Evolutionary conservation across 2,329 filamentous ascomycete genomes (phyloP).

Genomic region (Xylaria polymorpha): DNA sequence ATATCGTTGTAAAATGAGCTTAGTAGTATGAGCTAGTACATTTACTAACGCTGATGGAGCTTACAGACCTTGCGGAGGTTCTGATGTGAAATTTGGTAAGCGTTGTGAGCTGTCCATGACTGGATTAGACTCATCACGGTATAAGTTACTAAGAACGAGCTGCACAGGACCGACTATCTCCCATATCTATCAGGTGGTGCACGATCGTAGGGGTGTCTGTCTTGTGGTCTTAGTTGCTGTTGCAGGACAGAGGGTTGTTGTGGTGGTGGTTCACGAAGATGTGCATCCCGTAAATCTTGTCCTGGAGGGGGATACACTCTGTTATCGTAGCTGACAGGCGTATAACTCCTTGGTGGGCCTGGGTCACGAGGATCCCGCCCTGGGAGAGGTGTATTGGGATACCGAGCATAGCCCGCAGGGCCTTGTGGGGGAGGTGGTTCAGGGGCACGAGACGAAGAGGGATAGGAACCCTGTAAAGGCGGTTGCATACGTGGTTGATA

Average conservation of each 20-base stretch:
- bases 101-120: neutral
- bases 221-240: conserved; percentile 58
- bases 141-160: neutral
- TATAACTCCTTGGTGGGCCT: conserved; percentile 59
- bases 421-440: conserved; percentile 57
- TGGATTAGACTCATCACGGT: neutral
- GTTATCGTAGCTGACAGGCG: conserved; percentile 58
- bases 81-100: neutral
- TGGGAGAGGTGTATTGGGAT: conserved; percentile 57
- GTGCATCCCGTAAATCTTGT: conserved; percentile 52
- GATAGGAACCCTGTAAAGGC: conserved; percentile 51
- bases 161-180: conserved; percentile 48
- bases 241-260: conserved; percentile 51
- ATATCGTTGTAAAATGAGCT: neutral
- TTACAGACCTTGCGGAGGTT: neutral
- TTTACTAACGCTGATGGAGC: neutral
- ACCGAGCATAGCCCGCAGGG: conserved; percentile 56
- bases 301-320: conserved; percentile 55
- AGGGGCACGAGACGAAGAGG: conserved; percentile 55
- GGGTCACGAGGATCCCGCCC: conserved; percentile 57
- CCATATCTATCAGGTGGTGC: conserved; percentile 59
- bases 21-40: neutral
- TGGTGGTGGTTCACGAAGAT: conserved; percentile 53
- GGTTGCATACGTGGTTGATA: conserved; percentile 49
- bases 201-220: conserved; percentile 55